Base-by-base conservation (phyloP, 352 stramenopile genomes). In the Globisporangium emineosum region DNA sequence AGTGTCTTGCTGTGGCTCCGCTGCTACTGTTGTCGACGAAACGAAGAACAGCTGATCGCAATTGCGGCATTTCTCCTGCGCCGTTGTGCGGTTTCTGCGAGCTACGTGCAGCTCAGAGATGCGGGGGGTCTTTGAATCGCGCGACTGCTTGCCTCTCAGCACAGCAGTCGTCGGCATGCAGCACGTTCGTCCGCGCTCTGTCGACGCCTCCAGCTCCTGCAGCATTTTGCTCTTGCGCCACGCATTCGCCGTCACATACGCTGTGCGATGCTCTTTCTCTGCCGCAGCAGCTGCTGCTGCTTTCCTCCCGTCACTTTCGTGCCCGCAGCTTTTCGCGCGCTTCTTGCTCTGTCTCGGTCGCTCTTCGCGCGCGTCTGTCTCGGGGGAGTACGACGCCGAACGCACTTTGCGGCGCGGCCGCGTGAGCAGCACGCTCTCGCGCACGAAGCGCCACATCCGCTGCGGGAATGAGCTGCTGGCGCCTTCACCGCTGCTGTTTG, bases 11-110 rank as follows among this genome's bases (percentile, higher is more conserved):
- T 61, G 55, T 3, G 74, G 64, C 29, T 69, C 55, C 0, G 63
- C 67, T 25, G 30, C 17, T 60, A 78, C 55, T 0, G 65, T 67
- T 40, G 30, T 45, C 62, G 78, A 55, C 32, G 60, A 43, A 7
- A 60, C 55, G 64, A 88, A 86, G 59, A 85, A 89, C 5, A 78
- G 65, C 68, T 71, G 62, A 2, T 57, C 65, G 62, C 81, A 90
- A 69, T 90, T 90, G 69, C 37, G 43, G 59, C 81, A 90, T 37
- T 53, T 78, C 10, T 66, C 40, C 57, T 88, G 78, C 27, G 72
- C 69, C 8, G 69, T 64, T 37, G 67, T 68, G 23, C 70, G 71
- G 19, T 67, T 55, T 9, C 63, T 67, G 19, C 60, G 30, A 23
- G 29, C 10, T 2, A n/a, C 1, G 25, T 30, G 65, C 65, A 10